phyloP scores from a whole-genome alignment of 495 filamentous ascomycete genomes.

The Aspergillus asperescens region DNA sequence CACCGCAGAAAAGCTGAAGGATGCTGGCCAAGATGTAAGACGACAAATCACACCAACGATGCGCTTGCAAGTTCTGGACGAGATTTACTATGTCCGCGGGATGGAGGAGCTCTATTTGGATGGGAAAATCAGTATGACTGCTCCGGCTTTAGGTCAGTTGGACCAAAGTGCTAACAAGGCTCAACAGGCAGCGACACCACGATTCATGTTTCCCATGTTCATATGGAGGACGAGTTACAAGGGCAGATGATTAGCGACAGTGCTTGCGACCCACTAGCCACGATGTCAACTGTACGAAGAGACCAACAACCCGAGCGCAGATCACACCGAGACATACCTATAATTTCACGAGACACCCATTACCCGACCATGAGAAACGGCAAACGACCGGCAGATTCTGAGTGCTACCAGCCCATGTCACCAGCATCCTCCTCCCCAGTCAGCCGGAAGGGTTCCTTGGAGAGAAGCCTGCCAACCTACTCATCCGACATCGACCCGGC shows the following conservation, averaged over 20 bases:
- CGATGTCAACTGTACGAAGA: background rate
- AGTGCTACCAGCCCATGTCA: constrained; percentile 13
- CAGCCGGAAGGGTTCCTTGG: constrained; percentile 21
- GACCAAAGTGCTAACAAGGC: background rate
- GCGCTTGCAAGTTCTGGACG: constrained; percentile 47
- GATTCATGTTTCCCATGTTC: constrained; percentile 23
- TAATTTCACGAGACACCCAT: background rate
- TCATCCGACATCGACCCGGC: constrained; percentile 15
- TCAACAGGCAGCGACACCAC: constrained; percentile 19
- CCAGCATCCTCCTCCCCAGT: constrained; percentile 13
- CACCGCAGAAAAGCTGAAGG: constrained; percentile 40
- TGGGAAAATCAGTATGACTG: constrained; percentile 54
- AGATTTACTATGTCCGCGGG: constrained; percentile 62
- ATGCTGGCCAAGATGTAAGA: constrained; percentile 40
- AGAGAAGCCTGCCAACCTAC: constrained; percentile 16
- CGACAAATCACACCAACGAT: constrained; percentile 33
- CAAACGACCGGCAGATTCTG: constrained; percentile 11
- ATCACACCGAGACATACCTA: background rate
- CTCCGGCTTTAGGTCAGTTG: background rate
- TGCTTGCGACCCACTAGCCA: background rate
- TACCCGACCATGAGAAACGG: background rate
- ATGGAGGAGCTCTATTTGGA: constrained; percentile 56
- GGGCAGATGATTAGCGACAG: too few species aligned
- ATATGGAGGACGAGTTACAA: constrained; percentile 19
- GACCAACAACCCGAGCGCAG: background rate